Percentiles rank a stretch among this genome's conserved stretches.
These are phyloP conservation scores for Epichloe baconii DNA, from an alignment of 2,329 filamentous ascomycete genomes.

Conservation along the genomic window DNA sequence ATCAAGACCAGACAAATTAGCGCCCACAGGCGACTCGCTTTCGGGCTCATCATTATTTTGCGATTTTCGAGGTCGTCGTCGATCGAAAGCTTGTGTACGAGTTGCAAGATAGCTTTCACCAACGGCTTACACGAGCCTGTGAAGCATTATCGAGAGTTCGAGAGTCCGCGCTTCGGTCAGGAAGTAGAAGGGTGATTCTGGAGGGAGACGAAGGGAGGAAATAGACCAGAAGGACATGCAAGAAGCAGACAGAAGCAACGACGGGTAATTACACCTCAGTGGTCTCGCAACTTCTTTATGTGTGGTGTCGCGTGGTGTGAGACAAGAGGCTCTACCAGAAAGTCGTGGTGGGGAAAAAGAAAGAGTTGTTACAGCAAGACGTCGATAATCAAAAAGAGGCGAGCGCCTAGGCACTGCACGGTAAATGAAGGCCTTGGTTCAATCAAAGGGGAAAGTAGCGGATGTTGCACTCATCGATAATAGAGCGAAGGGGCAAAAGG, in stretches of 20 bases:
- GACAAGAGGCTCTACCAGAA: neutral
- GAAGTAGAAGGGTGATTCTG: neutral
- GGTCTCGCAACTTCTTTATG: neutral
- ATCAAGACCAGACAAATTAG: slow-evolving; percentile 26
- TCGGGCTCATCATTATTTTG: slow-evolving; percentile 20
- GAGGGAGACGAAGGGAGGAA: neutral
- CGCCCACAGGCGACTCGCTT: slow-evolving; percentile 21
- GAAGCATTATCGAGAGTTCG: slow-evolving; percentile 9
- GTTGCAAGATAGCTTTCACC: slow-evolving; percentile 10
- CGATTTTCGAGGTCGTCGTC: slow-evolving; percentile 1
- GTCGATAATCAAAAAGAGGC: neutral
- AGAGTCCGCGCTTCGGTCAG: neutral
- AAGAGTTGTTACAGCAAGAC: neutral
- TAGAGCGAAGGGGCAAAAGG: neutral
- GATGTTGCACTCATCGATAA: neutral
- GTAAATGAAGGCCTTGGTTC: neutral
- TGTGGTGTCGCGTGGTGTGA: neutral
- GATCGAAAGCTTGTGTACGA: slow-evolving; percentile 2
- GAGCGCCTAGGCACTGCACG: neutral
- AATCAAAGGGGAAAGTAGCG: neutral
- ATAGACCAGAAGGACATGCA: neutral
- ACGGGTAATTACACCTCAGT: neutral
- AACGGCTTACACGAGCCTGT: slow-evolving; percentile 6
- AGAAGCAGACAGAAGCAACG: slow-evolving; percentile 1
- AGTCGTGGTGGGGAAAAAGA: neutral